Conservation (phyloP, 1,139 yeast genomes). For the Nakaseomyces kungkrabaensis region DNA sequence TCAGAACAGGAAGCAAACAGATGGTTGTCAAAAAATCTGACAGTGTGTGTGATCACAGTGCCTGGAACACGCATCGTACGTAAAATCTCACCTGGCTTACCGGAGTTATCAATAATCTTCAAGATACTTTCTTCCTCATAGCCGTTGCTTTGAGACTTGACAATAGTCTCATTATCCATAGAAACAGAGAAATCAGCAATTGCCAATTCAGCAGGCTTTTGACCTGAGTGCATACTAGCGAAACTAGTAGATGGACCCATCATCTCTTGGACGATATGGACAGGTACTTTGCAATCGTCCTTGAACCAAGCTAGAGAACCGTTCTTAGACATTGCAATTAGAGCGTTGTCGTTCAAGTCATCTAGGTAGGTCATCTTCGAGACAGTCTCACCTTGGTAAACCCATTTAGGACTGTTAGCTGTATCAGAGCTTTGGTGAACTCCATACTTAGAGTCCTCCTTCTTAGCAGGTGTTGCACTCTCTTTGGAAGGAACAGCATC, state of each 20-base stretch:
- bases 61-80: constrained; percentile 23
- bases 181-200: constrained; percentile 26
- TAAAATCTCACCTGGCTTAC: constrained; percentile 23
- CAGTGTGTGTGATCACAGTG: constrained; percentile 25
- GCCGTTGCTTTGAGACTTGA: constrained; percentile 25
- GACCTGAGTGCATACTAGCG: constrained; percentile 23
- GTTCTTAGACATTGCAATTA: constrained; percentile 24
- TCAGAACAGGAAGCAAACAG: constrained; percentile 27
- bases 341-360: constrained; percentile 14
- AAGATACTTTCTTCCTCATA: constrained; percentile 18
- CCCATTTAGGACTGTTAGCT: constrained; percentile 21
- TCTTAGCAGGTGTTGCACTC: constrained; percentile 1
- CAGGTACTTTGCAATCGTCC: constrained; percentile 24
- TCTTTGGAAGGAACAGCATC: not conserved
- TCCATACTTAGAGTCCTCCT: constrained; percentile 13
- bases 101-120: constrained; percentile 25
- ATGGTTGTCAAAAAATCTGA: constrained; percentile 26
- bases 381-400: constrained; percentile 25
- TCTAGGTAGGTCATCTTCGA: constrained; percentile 19
- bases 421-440: constrained; percentile 9
- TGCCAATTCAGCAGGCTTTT: constrained; percentile 12
- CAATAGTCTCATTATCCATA: constrained; percentile 20
- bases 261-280: constrained; percentile 25
- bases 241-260: constrained; percentile 26
- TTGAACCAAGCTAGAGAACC: constrained; percentile 30